These are phyloP conservation scores for Neospora caninum DNA, from an alignment of 169 alveolate genomes.

Conservation along the genomic window DNA sequence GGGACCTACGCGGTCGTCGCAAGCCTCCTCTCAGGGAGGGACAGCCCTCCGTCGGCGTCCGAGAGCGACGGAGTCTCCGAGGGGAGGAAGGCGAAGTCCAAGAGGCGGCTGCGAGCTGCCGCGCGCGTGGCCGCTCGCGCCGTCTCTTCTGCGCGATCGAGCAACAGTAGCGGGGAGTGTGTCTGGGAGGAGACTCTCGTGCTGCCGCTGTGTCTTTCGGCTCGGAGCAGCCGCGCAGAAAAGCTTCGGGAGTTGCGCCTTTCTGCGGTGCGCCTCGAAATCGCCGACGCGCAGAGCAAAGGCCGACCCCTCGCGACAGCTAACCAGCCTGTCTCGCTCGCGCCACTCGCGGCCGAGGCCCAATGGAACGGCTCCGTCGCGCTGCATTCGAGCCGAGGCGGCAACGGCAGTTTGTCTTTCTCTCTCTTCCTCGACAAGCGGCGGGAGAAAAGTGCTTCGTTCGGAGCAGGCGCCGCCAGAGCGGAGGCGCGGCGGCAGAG, in stretches of 20 bases:
- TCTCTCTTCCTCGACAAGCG: not conserved
- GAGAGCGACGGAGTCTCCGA: not conserved
- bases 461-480: not conserved
- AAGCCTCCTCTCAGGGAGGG: not conserved
- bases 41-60: no score
- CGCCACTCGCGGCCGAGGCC: not conserved
- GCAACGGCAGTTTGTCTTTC: not conserved
- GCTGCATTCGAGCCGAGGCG: not conserved
- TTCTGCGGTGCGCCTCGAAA: not conserved
- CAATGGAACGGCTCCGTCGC: not conserved
- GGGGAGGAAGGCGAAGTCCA: not conserved
- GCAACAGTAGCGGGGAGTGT: slow-evolving; percentile 44
- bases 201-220: not conserved
- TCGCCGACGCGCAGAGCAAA: not conserved
- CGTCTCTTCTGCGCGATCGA: not conserved
- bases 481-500: not conserved
- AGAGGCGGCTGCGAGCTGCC: not conserved
- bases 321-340: not conserved
- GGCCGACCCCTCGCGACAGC: not conserved
- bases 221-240: not conserved
- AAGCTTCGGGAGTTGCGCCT: not conserved
- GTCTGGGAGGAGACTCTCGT: not conserved
- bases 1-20: not conserved
- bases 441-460: not conserved
- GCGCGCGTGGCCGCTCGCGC: not conserved